Conservation (phyloP, 305 asterid species). For the Ilex paraguariensis region DNA sequence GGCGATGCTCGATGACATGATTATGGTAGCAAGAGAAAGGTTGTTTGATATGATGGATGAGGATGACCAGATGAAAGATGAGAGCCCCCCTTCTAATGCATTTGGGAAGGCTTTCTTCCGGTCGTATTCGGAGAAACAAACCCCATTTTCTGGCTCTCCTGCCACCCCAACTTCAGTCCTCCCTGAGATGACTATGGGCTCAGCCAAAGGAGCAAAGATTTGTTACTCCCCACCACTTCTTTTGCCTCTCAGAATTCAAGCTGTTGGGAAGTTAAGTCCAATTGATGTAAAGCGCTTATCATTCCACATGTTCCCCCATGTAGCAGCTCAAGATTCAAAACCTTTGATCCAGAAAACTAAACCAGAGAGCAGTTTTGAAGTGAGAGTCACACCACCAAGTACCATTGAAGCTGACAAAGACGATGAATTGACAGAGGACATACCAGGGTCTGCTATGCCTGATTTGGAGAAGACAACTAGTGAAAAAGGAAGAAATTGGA, state of each 20-base stretch:
- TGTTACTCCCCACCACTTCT: constrained; percentile 53
- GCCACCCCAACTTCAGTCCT: constrained; percentile 88
- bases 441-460: neutral
- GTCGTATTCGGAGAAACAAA: constrained; percentile 35
- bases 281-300: constrained; percentile 75
- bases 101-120: constrained; percentile 47
- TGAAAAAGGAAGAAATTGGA: too few species aligned
- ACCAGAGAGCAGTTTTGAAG: constrained; percentile 21
- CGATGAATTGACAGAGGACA: constrained; percentile 19
- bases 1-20: constrained; percentile 63
- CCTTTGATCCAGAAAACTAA: constrained; percentile 20
- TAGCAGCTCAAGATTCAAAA: constrained; percentile 35
- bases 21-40: constrained; percentile 63
- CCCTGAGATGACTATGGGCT: constrained; percentile 31
- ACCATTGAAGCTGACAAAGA: constrained; percentile 20
- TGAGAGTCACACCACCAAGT: constrained; percentile 15
- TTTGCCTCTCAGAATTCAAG: constrained; percentile 55
- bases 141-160: constrained; percentile 50
- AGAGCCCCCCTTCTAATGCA: constrained; percentile 36
- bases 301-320: constrained; percentile 64
- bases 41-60: constrained; percentile 63
- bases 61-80: constrained; percentile 48
- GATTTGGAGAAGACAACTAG: too few species aligned
- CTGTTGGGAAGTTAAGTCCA: constrained; percentile 69
- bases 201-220: constrained; percentile 22